Conservation (phyloP, 164 flowering plant species). For the Buxus sempervirens region DNA sequence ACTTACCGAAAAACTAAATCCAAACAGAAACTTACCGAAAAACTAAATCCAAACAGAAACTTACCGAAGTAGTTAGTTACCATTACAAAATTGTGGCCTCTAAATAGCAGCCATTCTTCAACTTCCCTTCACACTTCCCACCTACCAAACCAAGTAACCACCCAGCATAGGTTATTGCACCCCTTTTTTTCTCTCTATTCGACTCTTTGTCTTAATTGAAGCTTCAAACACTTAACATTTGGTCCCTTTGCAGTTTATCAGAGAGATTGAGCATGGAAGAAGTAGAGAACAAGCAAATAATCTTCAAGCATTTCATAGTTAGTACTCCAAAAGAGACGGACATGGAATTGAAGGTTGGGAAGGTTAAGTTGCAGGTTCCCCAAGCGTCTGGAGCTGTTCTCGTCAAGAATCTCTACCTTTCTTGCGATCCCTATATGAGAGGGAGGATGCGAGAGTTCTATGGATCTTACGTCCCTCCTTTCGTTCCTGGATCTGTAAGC, state of each 20-base stretch:
- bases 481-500: slow-evolving; percentile 29
- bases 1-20: no score
- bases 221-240: background rate
- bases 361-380: slow-evolving; percentile 22
- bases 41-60: no score
- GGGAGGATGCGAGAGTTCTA: slow-evolving; percentile 32
- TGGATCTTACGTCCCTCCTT: slow-evolving; percentile 32
- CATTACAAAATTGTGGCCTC: no score
- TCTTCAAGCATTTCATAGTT: slow-evolving; percentile 27
- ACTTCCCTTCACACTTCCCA: no score
- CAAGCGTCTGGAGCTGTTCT: slow-evolving; percentile 24
- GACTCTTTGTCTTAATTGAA: background rate
- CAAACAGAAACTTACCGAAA: no score
- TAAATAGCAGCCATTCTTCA: no score
- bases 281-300: slow-evolving; percentile 31
- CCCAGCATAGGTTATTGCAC: no score
- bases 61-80: no score
- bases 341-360: slow-evolving; percentile 34
- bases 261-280: no score
- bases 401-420: slow-evolving; percentile 36
- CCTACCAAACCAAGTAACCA: no score
- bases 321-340: slow-evolving; percentile 35
- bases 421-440: slow-evolving; percentile 42
- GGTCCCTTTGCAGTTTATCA: no score
- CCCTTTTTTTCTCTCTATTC: no score